phyloP scores from a whole-genome alignment of 2,329 filamentous ascomycete genomes.

The Paraphoma sp. region DNA sequence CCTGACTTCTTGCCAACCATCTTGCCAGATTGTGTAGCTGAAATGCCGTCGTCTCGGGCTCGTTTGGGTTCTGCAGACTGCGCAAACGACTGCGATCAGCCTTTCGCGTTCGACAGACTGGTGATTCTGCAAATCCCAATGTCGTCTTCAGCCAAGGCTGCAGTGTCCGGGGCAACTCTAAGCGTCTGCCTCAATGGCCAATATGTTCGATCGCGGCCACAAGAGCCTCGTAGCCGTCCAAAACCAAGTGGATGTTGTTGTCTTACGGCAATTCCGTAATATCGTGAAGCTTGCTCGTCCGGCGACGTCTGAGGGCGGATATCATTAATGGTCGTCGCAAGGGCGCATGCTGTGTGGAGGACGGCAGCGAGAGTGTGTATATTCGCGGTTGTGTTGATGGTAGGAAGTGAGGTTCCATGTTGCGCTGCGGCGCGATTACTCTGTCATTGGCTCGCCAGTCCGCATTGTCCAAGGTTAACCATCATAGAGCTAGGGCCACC shows the following conservation, averaged over 20 bases:
- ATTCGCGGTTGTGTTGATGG: background rate
- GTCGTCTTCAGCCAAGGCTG: too few relatives aligned
- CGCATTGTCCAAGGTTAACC: slow-evolving; percentile 10
- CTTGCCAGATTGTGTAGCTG: slow-evolving; percentile 4
- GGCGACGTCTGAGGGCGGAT: background rate
- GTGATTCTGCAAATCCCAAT: too few relatives aligned
- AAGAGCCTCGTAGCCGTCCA: background rate
- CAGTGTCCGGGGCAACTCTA: too few relatives aligned
- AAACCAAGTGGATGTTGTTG: background rate
- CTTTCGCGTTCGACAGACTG: too few relatives aligned
- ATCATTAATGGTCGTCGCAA: background rate
- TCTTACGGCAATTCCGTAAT: background rate
- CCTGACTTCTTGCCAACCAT: slow-evolving; percentile 74
- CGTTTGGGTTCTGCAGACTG: too few relatives aligned
- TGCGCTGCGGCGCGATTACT: slow-evolving; percentile 13
- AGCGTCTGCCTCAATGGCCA: too few relatives aligned
- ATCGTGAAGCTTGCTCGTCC: background rate
- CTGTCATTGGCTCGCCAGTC: slow-evolving; percentile 24
- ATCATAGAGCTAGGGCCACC: slow-evolving; percentile 8
- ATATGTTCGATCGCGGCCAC: too few relatives aligned
- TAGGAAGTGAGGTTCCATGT: background rate
- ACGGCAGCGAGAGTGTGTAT: background rate
- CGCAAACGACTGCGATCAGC: too few relatives aligned
- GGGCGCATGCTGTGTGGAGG: background rate
- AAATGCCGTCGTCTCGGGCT: too few relatives aligned